Conservation (phyloP, 192 early-diverging fungal species). For the Podila horticola region DNA sequence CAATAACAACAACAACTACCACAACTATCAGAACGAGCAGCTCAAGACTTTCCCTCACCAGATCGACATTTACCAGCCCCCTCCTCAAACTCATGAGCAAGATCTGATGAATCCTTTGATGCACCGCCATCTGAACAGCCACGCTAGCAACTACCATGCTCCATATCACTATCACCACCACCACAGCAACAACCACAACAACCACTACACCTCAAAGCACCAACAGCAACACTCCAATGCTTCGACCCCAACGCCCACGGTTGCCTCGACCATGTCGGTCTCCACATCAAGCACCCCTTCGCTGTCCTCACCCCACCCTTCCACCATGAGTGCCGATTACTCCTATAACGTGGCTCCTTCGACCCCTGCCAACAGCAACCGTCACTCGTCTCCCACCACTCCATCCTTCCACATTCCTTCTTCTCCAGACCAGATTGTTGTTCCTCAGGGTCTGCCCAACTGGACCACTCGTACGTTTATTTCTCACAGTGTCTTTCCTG, state of each 20-base stretch:
- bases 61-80: slow-evolving; percentile 40
- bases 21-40: slow-evolving; percentile 18
- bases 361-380: slow-evolving; percentile 8
- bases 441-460: slow-evolving; percentile 1
- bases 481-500: neutral
- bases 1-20: slow-evolving; percentile 7
- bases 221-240: slow-evolving; percentile 22
- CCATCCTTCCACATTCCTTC: slow-evolving; percentile 45
- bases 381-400: slow-evolving; percentile 22
- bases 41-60: slow-evolving; percentile 32
- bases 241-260: slow-evolving; percentile 39
- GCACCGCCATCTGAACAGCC: slow-evolving; percentile 19
- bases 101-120: slow-evolving; percentile 21
- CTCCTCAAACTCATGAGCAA: slow-evolving; percentile 15
- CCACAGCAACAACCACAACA: slow-evolving; percentile 5
- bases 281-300: slow-evolving; percentile 45
- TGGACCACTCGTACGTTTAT: neutral
- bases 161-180: slow-evolving; percentile 23
- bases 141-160: slow-evolving; percentile 17
- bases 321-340: slow-evolving; percentile 19
- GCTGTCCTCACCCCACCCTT: slow-evolving; percentile 19
- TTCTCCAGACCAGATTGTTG: slow-evolving; percentile 36
- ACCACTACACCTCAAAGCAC: neutral
- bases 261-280: slow-evolving; percentile 29
- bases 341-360: slow-evolving; percentile 16